Conservation (phyloP, 2,329 filamentous ascomycete species). For the Dactylellina parvicollis region DNA sequence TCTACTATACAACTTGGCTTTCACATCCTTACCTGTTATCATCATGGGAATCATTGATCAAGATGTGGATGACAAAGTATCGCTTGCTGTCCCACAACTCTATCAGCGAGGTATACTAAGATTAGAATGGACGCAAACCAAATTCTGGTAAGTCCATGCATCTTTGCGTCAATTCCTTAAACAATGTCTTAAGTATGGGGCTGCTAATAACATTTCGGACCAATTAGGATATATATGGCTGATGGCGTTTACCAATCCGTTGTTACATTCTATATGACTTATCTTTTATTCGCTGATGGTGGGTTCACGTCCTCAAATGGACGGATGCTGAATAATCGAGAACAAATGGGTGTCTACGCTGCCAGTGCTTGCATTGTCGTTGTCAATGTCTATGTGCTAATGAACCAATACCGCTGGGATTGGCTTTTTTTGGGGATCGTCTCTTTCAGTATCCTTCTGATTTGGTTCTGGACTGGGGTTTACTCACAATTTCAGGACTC, state of each 20-base stretch:
- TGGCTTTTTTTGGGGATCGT: slow-evolving; percentile 92
- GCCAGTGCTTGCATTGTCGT: slow-evolving; percentile 83
- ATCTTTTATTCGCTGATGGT: slow-evolving; percentile 76
- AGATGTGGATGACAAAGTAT: slow-evolving; percentile 93
- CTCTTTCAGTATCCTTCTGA: slow-evolving; percentile 80
- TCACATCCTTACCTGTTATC: slow-evolving; percentile 93
- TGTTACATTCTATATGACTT: slow-evolving; percentile 92
- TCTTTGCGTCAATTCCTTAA: neutral
- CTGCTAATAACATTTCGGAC: neutral
- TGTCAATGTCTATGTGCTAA: slow-evolving; percentile 92
- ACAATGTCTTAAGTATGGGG: neutral
- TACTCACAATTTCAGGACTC: slow-evolving; percentile 74
- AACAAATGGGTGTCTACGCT: slow-evolving; percentile 86
- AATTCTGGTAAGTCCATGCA: slow-evolving; percentile 81
- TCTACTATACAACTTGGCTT: slow-evolving; percentile 92
- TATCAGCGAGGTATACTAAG: slow-evolving; percentile 96
- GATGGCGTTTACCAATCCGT: slow-evolving; percentile 95
- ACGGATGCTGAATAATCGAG: slow-evolving; percentile 78
- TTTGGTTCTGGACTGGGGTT: slow-evolving; percentile 95
- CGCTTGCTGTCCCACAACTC: slow-evolving; percentile 90
- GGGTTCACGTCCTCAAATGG: slow-evolving; percentile 78
- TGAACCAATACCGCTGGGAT: slow-evolving; percentile 98
- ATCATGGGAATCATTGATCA: slow-evolving; percentile 97
- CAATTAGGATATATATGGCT: slow-evolving; percentile 82
- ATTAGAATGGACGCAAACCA: slow-evolving; percentile 92